Conservation (phyloP, 2,329 filamentous ascomycete species). For the Ophiocordyceps sinensis region DNA sequence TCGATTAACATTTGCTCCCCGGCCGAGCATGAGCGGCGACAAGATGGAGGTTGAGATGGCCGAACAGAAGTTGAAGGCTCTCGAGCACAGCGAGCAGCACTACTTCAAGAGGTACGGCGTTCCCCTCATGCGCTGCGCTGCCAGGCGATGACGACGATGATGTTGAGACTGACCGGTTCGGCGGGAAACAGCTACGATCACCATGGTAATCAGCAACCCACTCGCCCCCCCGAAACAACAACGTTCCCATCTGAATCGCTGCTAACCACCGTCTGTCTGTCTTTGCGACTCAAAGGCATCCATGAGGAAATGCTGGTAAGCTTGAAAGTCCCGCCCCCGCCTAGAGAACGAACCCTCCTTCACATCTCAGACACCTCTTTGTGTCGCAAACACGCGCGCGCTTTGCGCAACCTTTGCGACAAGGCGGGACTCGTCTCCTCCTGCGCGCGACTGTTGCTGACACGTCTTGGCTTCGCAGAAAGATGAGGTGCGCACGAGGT, state of each 20-base stretch:
- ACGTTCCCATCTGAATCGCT: conserved; percentile 13
- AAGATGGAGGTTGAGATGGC: conserved; percentile 46
- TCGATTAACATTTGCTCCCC: background rate
- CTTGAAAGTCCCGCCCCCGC: conserved; percentile 11
- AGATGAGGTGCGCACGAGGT: conserved; percentile 93
- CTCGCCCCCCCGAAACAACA: background rate
- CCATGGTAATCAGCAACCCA: conserved; percentile 50
- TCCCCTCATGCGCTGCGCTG: background rate
- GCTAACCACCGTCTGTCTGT: background rate
- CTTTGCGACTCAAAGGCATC: conserved; percentile 48
- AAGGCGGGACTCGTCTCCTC: background rate
- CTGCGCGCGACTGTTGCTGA: conserved; percentile 6
- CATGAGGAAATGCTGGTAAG: conserved; percentile 96
- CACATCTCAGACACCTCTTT: background rate
- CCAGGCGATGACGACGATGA: background rate
- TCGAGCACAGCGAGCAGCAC: conserved; percentile 94
- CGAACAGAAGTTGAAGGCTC: conserved; percentile 49
- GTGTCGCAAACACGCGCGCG: background rate
- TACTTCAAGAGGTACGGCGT: conserved; percentile 87
- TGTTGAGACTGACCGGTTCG: conserved; percentile 18
- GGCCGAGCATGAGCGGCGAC: conserved; percentile 28
- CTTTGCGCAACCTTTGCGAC: conserved; percentile 1
- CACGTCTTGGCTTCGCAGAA: conserved; percentile 41
- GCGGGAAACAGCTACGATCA: conserved; percentile 68
- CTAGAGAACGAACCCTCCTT: background rate